These are phyloP conservation scores for Sparassis latifolia DNA, from an alignment of 1,284 basidiomycete genomes.

Conservation along the genomic window DNA sequence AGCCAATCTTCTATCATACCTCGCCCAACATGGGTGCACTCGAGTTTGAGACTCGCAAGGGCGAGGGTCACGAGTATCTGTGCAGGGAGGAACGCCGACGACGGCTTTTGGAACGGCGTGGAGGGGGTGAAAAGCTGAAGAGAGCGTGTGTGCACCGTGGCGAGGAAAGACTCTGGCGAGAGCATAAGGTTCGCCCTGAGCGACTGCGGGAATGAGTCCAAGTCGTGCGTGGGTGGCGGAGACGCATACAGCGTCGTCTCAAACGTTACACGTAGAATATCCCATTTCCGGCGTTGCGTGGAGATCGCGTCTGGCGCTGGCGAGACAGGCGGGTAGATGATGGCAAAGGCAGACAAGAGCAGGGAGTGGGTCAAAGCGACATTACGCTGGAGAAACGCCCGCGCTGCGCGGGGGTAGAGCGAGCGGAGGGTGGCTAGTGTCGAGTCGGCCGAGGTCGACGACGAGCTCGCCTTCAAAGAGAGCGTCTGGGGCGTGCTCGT, in stretches of 20 bases:
- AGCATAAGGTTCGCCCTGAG: conserved; percentile 47
- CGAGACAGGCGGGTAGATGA: conserved; percentile 44
- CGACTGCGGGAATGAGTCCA: conserved; percentile 38
- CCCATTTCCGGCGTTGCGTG: conserved; percentile 69
- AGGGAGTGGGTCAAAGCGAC: conserved; percentile 56
- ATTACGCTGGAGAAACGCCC: conserved; percentile 70
- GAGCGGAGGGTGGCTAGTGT: conserved; percentile 50
- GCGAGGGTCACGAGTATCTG: conserved; percentile 63
- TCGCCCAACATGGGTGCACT: conserved; percentile 52
- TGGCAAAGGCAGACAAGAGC: conserved; percentile 58
- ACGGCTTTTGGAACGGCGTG: conserved; percentile 29
- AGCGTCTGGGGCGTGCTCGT: background rate
- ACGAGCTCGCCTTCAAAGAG: background rate
- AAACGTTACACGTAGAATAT: conserved; percentile 73
- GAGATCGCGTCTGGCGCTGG: conserved; percentile 37
- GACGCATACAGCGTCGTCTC: conserved; percentile 67
- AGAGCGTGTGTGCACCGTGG: conserved; percentile 55
- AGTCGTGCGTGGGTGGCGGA: conserved; percentile 35
- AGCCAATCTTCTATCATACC: conserved; percentile 74
- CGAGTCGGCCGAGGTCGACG: conserved; percentile 16
- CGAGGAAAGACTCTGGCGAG: conserved; percentile 52
- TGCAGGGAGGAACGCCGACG: conserved; percentile 55
- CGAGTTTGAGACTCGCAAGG: conserved; percentile 61
- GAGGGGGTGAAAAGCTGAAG: conserved; percentile 58
- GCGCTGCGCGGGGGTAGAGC: conserved; percentile 67